Percentiles rank a stretch among this genome's conserved stretches.
Evolutionary conservation across 1,284 basidiomycete genomes (phyloP).

Genomic region (Puccinia polysora): DNA sequence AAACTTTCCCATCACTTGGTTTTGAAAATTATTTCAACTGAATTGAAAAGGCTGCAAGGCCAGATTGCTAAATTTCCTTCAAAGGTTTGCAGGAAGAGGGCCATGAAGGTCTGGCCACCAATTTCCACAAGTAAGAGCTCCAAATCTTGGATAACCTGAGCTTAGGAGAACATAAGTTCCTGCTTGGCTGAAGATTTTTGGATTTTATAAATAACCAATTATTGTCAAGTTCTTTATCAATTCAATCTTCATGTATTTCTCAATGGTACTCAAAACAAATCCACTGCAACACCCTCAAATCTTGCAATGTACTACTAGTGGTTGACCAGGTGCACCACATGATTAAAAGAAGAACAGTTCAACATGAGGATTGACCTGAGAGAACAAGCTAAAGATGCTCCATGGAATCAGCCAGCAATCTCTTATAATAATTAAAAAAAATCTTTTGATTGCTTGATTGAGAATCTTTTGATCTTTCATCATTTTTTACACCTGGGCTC

Average conservation of each 20-base stretch:
- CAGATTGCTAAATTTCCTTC: conserved; percentile 69
- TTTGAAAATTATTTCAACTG: too few species aligned
- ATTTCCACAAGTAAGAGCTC: conserved; percentile 76
- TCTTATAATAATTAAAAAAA: not conserved
- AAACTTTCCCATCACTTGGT: too few species aligned
- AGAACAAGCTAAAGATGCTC: too few species aligned
- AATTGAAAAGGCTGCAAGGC: conserved; percentile 65
- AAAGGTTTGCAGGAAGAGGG: conserved; percentile 83
- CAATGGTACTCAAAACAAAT: conserved; percentile 73
- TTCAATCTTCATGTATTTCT: conserved; percentile 90
- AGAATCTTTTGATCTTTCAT: too few species aligned
- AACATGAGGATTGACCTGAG: conserved; percentile 94
- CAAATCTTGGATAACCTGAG: conserved; percentile 78
- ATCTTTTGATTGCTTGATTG: too few species aligned
- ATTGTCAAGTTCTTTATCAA: conserved; percentile 90
- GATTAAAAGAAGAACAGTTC: conserved; percentile 98
- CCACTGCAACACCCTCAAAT: conserved; percentile 96
- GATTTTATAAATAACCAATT: conserved; percentile 26
- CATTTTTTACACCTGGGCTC: too few species aligned
- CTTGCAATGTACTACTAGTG: conserved; percentile 83
- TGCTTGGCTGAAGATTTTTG: not conserved
- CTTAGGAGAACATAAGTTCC: conserved; percentile 14
- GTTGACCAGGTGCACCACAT: conserved; percentile 84
- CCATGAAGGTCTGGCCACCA: conserved; percentile 88
- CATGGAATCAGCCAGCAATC: too few species aligned